Base-by-base conservation (phyloP, 1,284 basidiomycete species). In the Chondrostereum purpureum region DNA sequence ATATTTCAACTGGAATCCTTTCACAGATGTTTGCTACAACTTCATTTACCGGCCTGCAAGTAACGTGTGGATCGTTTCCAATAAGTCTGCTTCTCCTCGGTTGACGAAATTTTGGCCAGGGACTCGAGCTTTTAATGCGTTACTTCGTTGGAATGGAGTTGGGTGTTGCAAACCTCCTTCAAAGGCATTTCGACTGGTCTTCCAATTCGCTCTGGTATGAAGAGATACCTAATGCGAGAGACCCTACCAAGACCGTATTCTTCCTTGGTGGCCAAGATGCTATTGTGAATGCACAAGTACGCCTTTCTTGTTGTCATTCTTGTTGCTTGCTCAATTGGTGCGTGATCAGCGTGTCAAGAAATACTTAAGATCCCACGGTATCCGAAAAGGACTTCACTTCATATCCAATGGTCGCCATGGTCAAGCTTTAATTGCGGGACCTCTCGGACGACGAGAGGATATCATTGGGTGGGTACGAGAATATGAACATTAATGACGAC, bases 121-220 rank as follows among this genome's bases (percentile, higher is more conserved):
- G 80, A 3, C 62, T 90, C 36, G 84, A 93, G 51, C 69, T 92
- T 13, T 54, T 93, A 39, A 81, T 92, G 71, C 80, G 82, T 42
- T 95, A 91, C 63, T 93, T 93, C 55, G 83, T 93, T 46, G 82
- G 83, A 21, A 78, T 80, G 18, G 92, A 95, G 62, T 67, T 93
- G 3, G 92, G 92, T 12, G 81, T 90, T 44, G 87, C 88, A 11
- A 87, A 92, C 61, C 78, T 89, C 50, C 73, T 95, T 39, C 85
- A 87, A 56, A 75, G 90, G 13, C 78, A 88, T 58, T 92, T 91
- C 59, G 83, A 86, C 57, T 93, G 89, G 91, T 73, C 80, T 22
- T 79, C 85, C n/a, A 95, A 95, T 59, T 83, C 88, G 4, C 70
- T 95, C 11, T 94, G 87, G 78, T 86, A 81, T 50, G 88, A 92